Evolutionary conservation across 306 rosid species (phyloP).

Genomic region (Medicago arabica): DNA sequence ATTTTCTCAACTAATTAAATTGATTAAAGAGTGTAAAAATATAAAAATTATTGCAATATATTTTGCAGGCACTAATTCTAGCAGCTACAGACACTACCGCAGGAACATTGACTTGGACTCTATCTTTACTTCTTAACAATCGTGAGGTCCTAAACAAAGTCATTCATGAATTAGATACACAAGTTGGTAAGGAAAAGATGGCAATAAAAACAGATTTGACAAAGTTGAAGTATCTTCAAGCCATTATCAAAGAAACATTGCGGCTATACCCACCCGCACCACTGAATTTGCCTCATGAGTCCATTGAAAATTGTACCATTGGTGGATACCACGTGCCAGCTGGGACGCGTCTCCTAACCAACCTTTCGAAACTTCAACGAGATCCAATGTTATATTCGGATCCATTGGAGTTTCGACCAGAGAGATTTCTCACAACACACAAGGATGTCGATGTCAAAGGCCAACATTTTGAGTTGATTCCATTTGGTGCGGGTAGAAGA

Average conservation of each 20-base stretch:
- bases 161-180: conserved; percentile 38
- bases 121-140: conserved; percentile 47
- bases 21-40: background rate
- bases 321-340: conserved; percentile 50
- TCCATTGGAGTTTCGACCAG: conserved; percentile 41
- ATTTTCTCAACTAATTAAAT: no score
- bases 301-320: conserved; percentile 50
- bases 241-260: conserved; percentile 58
- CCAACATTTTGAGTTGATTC: conserved; percentile 40
- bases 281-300: conserved; percentile 44
- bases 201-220: conserved; percentile 42
- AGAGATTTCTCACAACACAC: conserved; percentile 38
- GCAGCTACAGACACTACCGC: conserved; percentile 44
- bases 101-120: conserved; percentile 45
- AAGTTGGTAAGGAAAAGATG: conserved; percentile 30
- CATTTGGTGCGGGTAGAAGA: conserved; percentile 43
- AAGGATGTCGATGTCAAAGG: conserved; percentile 25
- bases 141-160: conserved; percentile 36
- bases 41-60: background rate
- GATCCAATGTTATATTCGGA: conserved; percentile 35
- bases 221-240: conserved; percentile 53
- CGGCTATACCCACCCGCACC: conserved; percentile 63
- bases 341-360: conserved; percentile 55
- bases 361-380: conserved; percentile 54
- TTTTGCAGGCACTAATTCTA: conserved; percentile 38